Conservation (phyloP, 805 yeast genomes). For the Metschnikowia corniflorae region DNA sequence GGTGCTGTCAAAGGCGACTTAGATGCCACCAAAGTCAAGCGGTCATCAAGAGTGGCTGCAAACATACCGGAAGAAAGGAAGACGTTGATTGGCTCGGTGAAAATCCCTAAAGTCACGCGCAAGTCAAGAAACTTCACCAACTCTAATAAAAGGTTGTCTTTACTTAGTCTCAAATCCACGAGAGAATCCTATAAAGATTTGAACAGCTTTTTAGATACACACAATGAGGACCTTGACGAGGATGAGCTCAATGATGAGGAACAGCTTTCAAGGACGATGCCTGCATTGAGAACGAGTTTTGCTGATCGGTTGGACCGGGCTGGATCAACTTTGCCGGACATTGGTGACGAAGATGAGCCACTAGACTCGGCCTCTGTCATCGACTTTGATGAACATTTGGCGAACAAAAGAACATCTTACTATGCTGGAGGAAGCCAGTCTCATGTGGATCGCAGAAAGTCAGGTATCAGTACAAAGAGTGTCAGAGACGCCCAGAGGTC, state of each 20-base stretch:
- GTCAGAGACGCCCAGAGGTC: conserved; percentile 15
- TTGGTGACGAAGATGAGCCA: conserved; percentile 29
- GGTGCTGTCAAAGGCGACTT: conserved; percentile 11
- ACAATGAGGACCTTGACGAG: conserved; percentile 21
- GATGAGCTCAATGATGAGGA: conserved; percentile 22
- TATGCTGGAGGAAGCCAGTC: conserved; percentile 31
- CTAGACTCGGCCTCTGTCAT: conserved; percentile 37
- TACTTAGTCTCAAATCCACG: conserved; percentile 69
- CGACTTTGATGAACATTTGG: conserved; percentile 39
- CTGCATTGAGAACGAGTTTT: conserved; percentile 37
- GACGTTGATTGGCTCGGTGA: conserved; percentile 55
- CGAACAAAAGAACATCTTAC: conserved; percentile 38
- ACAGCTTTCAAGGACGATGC: conserved; percentile 12
- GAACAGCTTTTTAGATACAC: conserved; percentile 34
- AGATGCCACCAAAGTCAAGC: conserved; percentile 5
- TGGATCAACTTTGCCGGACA: conserved; percentile 23
- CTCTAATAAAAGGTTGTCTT: conserved; percentile 65
- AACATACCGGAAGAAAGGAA: conserved; percentile 18
- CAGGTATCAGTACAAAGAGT: conserved; percentile 7
- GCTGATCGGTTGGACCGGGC: conserved; percentile 41
- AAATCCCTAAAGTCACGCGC: conserved; percentile 69
- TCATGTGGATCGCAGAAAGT: conserved; percentile 23
- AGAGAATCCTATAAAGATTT: conserved; percentile 61
- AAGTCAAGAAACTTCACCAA: conserved; percentile 59
- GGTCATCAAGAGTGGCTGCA: conserved; percentile 2